phyloP scores from a whole-genome alignment of 805 yeast genomes.

The Metschnikowia gelsemii region DNA sequence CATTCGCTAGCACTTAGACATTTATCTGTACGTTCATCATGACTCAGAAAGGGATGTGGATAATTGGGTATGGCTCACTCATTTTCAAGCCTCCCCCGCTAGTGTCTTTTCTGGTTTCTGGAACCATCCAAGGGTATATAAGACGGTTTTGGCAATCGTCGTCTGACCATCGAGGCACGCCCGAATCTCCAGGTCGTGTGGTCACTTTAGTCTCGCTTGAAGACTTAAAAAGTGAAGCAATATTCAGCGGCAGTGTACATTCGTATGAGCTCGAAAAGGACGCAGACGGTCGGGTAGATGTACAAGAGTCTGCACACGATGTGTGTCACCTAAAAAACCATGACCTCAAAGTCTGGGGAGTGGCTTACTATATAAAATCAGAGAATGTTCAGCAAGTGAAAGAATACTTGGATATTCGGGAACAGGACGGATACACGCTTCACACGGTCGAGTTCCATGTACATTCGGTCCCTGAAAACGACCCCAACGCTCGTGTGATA shows the following conservation, averaged over 20 bases:
- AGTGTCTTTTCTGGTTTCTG: conserved; percentile 60
- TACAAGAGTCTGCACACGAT: conserved; percentile 9
- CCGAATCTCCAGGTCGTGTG: conserved; percentile 84
- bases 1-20: background rate
- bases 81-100: conserved; percentile 89
- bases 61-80: conserved; percentile 87
- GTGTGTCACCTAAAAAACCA: conserved; percentile 31
- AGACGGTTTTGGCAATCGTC: conserved; percentile 92
- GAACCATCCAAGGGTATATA: conserved; percentile 70
- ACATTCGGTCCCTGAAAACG: conserved; percentile 20
- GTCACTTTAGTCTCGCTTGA: conserved; percentile 71
- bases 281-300: background rate
- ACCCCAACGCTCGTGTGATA: background rate
- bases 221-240: conserved; percentile 44
- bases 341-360: conserved; percentile 67
- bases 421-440: conserved; percentile 82
- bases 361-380: conserved; percentile 77
- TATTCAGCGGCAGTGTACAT: conserved; percentile 45
- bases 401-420: conserved; percentile 75
- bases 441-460: conserved; percentile 66
- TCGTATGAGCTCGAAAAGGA: conserved; percentile 27
- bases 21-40: background rate
- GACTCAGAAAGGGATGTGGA: conserved; percentile 55
- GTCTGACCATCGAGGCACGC: conserved; percentile 87
- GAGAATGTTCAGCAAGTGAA: conserved; percentile 59